These are phyloP conservation scores for Clohesyomyces aquaticus DNA, from an alignment of 495 filamentous ascomycete species.

Conservation along the genomic window DNA sequence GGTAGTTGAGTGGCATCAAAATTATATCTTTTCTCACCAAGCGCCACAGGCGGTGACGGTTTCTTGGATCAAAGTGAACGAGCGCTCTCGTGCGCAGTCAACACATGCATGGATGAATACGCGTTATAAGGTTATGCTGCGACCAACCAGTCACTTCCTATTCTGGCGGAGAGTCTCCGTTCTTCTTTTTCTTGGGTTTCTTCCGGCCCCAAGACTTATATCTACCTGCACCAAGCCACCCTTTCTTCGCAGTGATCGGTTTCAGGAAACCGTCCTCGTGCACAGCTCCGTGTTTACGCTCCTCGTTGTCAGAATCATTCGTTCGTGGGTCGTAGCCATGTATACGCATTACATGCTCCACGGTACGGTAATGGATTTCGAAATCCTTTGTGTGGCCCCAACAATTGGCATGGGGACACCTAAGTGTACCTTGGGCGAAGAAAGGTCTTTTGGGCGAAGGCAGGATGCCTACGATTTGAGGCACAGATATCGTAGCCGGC, in stretches of 20 bases:
- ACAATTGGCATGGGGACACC: conserved; percentile 36
- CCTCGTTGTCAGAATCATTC: conserved; percentile 31
- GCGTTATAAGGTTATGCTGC: too few relatives aligned
- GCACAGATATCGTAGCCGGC: conserved; percentile 16
- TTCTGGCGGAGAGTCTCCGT: too few relatives aligned
- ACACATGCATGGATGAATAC: too few relatives aligned
- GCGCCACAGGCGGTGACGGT: too few relatives aligned
- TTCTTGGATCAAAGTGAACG: too few relatives aligned
- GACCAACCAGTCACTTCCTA: too few relatives aligned
- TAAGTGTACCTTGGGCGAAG: conserved; percentile 18
- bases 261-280: conserved; percentile 48
- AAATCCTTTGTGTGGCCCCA: conserved; percentile 30
- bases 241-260: conserved; percentile 40
- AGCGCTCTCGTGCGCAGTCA: too few relatives aligned
- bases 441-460: conserved; percentile 18
- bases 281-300: conserved; percentile 38
- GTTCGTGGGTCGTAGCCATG: conserved; percentile 37
- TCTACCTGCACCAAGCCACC: conserved; percentile 40
- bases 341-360: conserved; percentile 29
- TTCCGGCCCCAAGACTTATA: conserved; percentile 10
- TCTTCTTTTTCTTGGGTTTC: neutral
- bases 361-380: conserved; percentile 17
- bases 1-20: too few relatives aligned
- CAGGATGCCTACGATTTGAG: neutral
- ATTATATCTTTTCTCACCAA: too few relatives aligned